phyloP scores from a whole-genome alignment of 2,329 filamentous ascomycete genomes.

The Trichophyton mentagrophytes region DNA sequence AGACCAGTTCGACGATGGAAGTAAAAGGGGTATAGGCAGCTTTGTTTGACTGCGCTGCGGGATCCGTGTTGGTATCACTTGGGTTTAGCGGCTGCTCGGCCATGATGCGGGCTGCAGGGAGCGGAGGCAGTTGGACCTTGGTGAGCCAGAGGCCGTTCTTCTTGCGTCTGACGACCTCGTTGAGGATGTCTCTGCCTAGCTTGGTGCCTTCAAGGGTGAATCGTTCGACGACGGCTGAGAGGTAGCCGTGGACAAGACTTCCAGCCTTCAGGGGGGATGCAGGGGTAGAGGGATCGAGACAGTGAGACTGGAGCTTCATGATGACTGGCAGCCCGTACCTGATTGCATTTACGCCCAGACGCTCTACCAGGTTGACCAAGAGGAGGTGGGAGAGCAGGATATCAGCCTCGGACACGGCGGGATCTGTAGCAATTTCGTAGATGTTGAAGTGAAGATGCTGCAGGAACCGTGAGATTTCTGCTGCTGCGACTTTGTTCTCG shows the following conservation, averaged over 20 bases:
- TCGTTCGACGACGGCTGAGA: conserved; percentile 64
- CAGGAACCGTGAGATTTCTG: conserved; percentile 55
- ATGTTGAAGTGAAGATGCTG: conserved; percentile 71
- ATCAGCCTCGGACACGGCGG: conserved; percentile 55
- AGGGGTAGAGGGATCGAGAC: conserved; percentile 37
- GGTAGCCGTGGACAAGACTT: conserved; percentile 77
- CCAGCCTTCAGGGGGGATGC: conserved; percentile 65
- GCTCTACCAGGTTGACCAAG: conserved; percentile 58
- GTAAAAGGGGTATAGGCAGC: conserved; percentile 58
- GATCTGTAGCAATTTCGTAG: conserved; percentile 77
- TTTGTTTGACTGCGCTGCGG: background rate
- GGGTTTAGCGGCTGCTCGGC: conserved; percentile 12
- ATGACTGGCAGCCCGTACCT: conserved; percentile 78
- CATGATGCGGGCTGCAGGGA: conserved; percentile 44
- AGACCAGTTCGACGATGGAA: conserved; percentile 57
- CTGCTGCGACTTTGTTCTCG: conserved; percentile 40
- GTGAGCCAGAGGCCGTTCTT: conserved; percentile 68
- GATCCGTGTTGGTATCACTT: conserved; percentile 21
- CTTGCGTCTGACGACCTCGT: conserved; percentile 62
- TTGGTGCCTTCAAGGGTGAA: conserved; percentile 62
- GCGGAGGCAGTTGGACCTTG: conserved; percentile 57
- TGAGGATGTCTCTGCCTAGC: conserved; percentile 57
- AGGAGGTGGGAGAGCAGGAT: conserved; percentile 66
- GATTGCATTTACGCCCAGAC: conserved; percentile 69
- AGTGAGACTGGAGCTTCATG: conserved; percentile 74